Conservation (phyloP, 148 eudicot species). For the Fagopyrum tataricum region DNA sequence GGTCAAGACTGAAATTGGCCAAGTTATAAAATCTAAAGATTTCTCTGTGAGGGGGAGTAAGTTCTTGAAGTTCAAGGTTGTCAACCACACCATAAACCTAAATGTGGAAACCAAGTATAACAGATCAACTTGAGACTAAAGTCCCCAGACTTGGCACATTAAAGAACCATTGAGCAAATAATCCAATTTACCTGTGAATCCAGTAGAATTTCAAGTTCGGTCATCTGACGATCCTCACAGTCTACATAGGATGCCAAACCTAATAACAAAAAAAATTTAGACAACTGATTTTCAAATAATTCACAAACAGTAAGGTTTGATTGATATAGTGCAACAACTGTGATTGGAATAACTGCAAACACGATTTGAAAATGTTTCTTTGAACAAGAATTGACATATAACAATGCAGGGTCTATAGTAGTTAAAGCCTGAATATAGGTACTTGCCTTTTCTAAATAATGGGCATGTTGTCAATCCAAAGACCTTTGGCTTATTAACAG, state of each 20-base stretch:
- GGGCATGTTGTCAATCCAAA: constrained; percentile 70
- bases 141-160: neutral
- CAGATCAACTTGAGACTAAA: neutral
- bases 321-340: neutral
- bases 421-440: neutral
- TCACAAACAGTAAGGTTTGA: neutral
- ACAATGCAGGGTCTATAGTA: neutral
- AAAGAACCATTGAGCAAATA: neutral
- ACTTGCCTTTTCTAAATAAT: constrained; percentile 43
- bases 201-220: constrained; percentile 45
- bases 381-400: neutral
- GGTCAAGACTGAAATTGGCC: constrained; percentile 18
- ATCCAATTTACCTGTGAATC: constrained; percentile 42
- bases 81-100: constrained; percentile 36
- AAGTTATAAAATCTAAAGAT: constrained; percentile 34
- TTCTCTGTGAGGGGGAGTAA: constrained; percentile 32
- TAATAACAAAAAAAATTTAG: constrained; percentile 15
- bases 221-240: constrained; percentile 35
- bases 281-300: neutral
- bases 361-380: neutral
- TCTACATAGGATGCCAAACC: constrained; percentile 39
- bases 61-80: constrained; percentile 33
- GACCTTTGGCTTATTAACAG: constrained; percentile 39
- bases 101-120: constrained; percentile 9
- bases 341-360: neutral